A percentile compares a stretch with the other conserved stretches of the same genome.
Conservation (phyloP, 257 asterid species). For the Penstemon barbatus region DNA sequence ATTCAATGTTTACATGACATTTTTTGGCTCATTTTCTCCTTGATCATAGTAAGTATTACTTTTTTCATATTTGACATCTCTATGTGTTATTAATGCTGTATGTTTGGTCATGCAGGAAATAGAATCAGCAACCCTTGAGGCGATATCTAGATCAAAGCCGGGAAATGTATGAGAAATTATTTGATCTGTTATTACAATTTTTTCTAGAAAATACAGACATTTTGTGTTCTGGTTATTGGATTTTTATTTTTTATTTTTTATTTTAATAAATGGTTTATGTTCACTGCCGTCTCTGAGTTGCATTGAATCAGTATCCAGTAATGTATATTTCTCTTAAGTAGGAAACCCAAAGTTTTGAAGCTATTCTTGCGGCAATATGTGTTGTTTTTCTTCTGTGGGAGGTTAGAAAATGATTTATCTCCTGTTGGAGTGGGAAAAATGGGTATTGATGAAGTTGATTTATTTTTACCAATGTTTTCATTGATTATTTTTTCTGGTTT, state of each 20-base stretch:
- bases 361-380: slow-evolving; percentile 15
- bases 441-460: slow-evolving; percentile 2
- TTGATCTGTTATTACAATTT: slow-evolving; percentile 21
- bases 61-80: slow-evolving; percentile 9
- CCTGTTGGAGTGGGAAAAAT: slow-evolving; percentile 5
- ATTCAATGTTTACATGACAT: slow-evolving; percentile 22
- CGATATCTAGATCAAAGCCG: slow-evolving; percentile 77
- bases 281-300: slow-evolving; percentile 20
- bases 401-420: slow-evolving; percentile 6
- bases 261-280: slow-evolving; percentile 1
- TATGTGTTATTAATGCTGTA: slow-evolving; percentile 14
- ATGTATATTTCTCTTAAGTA: slow-evolving; percentile 9
- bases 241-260: neutral
- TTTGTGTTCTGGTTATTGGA: slow-evolving; percentile 3
- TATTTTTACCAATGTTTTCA: neutral
- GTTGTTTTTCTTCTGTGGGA: slow-evolving; percentile 9
- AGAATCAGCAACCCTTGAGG: slow-evolving; percentile 96
- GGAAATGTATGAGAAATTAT: slow-evolving; percentile 67
- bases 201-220: slow-evolving; percentile 15
- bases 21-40: slow-evolving; percentile 9
- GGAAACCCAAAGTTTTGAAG: slow-evolving; percentile 9
- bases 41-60: slow-evolving; percentile 2
- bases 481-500: neutral
- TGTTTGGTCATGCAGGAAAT: slow-evolving; percentile 67
- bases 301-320: slow-evolving; percentile 21